These are phyloP conservation scores for Paramyrothecium sp. DNA, from an alignment of 2,329 filamentous ascomycete genomes.

Conservation along the genomic window DNA sequence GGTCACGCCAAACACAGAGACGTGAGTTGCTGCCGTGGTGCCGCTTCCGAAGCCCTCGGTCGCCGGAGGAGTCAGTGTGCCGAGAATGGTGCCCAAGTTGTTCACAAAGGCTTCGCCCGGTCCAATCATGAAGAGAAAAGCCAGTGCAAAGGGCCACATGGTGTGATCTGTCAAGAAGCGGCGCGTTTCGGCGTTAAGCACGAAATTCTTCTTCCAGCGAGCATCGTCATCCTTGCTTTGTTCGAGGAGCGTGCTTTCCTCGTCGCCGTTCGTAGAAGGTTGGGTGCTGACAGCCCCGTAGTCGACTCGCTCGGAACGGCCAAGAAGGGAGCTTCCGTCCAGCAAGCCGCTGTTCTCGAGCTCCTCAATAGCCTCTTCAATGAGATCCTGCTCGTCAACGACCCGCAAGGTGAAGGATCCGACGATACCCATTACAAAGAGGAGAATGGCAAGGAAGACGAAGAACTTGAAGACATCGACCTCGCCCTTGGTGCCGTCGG, in stretches of 20 bases:
- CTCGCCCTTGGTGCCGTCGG: conserved; percentile 62
- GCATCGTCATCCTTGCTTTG: conserved; percentile 44
- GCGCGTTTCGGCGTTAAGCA: conserved; percentile 87
- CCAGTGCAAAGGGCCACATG: conserved; percentile 92
- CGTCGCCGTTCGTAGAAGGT: conserved; percentile 42
- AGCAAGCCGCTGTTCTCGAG: conserved; percentile 86
- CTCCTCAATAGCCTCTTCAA: conserved; percentile 86
- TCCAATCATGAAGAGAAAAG: conserved; percentile 90
- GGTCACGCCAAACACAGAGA: conserved; percentile 87
- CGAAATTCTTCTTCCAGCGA: conserved; percentile 77
- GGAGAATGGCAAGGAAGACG: conserved; percentile 73
- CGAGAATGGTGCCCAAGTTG: conserved; percentile 91
- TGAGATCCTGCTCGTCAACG: conserved; percentile 81
- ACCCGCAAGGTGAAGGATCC: conserved; percentile 75
- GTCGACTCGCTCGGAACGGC: conserved; percentile 44
- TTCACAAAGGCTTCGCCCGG: conserved; percentile 98
- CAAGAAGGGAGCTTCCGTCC: conserved; percentile 71
- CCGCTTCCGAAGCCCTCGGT: conserved; percentile 36
- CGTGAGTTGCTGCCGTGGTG: conserved; percentile 78
- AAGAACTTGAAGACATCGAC: conserved; percentile 84
- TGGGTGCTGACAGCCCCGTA: conserved; percentile 62
- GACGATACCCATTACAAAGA: conserved; percentile 68
- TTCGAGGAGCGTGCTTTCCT: conserved; percentile 39
- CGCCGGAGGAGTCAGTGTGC: conserved; percentile 69
- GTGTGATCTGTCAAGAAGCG: conserved; percentile 83